Evolutionary conservation across 106 monocot genomes (phyloP).

Genomic region (Ottelia alismoides): DNA sequence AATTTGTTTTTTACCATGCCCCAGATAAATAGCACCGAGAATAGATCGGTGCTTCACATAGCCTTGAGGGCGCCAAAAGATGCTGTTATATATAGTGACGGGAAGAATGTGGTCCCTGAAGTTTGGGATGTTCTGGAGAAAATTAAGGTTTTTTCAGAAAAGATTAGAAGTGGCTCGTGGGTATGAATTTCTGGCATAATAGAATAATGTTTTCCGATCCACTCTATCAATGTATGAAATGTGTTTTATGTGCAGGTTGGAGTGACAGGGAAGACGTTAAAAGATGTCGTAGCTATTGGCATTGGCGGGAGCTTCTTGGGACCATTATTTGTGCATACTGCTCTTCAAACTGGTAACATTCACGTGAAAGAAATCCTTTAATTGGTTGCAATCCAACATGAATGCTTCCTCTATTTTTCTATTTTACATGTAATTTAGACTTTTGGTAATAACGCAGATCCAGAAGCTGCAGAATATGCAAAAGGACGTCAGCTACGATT

Average conservation of each 20-base stretch:
- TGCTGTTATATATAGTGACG: slow-evolving; percentile 56
- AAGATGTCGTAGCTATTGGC: slow-evolving; percentile 83
- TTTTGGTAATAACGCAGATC: slow-evolving; percentile 53
- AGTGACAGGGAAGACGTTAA: slow-evolving; percentile 78
- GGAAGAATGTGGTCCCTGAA: slow-evolving; percentile 77
- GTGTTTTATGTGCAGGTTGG: too few species aligned
- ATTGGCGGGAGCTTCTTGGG: slow-evolving; percentile 97
- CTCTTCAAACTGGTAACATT: slow-evolving; percentile 78
- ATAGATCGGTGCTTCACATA: slow-evolving; percentile 81
- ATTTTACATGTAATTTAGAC: too few species aligned
- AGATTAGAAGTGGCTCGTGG: slow-evolving; percentile 76
- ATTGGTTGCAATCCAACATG: too few species aligned
- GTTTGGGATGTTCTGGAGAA: slow-evolving; percentile 88
- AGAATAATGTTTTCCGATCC: too few species aligned
- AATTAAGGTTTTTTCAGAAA: slow-evolving; percentile 76
- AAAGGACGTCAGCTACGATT: slow-evolving; percentile 84
- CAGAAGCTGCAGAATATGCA: slow-evolving; percentile 66
- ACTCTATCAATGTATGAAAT: too few species aligned
- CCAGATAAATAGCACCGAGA: slow-evolving; percentile 91
- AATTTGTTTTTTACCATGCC: too few species aligned
- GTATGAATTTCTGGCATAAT: too few species aligned
- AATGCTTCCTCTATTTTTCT: too few species aligned
- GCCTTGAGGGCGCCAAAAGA: slow-evolving; percentile 80
- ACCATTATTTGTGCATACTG: slow-evolving; percentile 90
- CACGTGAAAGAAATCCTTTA: neutral